A percentile compares a stretch with the other conserved stretches of the same genome.
phyloP scores from a whole-genome alignment of 164 flowering plant species.

The Cinnamomum micranthum region DNA sequence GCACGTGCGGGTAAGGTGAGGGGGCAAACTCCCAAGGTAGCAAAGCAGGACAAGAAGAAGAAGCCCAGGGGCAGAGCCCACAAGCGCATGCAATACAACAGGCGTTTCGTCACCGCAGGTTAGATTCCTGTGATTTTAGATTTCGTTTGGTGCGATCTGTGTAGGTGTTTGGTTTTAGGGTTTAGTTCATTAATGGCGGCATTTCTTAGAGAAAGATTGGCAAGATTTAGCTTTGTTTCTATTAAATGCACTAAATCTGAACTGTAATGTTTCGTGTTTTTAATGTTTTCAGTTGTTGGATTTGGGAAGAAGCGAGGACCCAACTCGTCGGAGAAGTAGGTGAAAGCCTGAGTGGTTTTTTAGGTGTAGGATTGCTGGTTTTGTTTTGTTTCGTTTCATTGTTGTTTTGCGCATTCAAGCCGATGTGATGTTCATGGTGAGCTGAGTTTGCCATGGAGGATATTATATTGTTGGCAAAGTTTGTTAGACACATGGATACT shows the following conservation, averaged over 20 bases:
- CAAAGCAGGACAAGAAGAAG: conserved; percentile 95
- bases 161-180: no score
- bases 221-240: no score
- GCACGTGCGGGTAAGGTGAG: conserved; percentile 98
- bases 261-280: background rate
- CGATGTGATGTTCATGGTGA: background rate
- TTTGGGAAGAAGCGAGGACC: conserved; percentile 96
- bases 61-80: conserved; percentile 88
- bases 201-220: no score
- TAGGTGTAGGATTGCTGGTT: background rate
- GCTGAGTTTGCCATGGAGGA: background rate
- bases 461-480: background rate
- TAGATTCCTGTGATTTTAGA: background rate
- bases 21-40: conserved; percentile 87
- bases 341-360: background rate
- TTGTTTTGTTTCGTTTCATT: background rate
- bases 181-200: no score
- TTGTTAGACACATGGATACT: background rate
- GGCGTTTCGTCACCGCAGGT: conserved; percentile 95
- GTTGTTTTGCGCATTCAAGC: background rate
- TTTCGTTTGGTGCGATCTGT: no score
- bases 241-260: no score
- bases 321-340: conserved; percentile 81
- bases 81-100: conserved; percentile 91
- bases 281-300: conserved; percentile 58